Evolutionary conservation across 208 protist species (phyloP), one percentile per base, ranked within the genome.

Genomic region (Plasmodiophora brassicae): DNA sequence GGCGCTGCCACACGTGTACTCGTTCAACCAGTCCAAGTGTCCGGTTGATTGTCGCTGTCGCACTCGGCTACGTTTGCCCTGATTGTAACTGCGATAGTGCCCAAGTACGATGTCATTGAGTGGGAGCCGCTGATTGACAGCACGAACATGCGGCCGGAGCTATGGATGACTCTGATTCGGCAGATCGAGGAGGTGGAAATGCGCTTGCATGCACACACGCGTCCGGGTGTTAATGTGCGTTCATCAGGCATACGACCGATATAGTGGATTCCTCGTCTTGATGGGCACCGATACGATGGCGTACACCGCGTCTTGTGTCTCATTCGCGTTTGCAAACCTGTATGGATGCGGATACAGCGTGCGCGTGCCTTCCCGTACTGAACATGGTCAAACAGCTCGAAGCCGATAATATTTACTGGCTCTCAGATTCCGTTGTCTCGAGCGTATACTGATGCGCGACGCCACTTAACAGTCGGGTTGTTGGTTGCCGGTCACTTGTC

Each of bases 211-310:
- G 25, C 50, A 60, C 25, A 60, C 25, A 60, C 25, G 25, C 25
- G 25, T 25, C 25, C 25, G 25, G 25, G 25, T 25, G 50, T 25
- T 25, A 60, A 60, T 25, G 25, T 25, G 25, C 50, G 50, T 60
- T 25, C 25, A 60, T 25, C 45, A n/a, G 71, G 38, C 43, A 32
- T 88, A 88, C 39, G 44, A 83, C 25, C 1, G 39, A 28, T 88
- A 88, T n/a, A n/a, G 78, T 8, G 85, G 85, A 28, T 88, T 88
- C 39, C 38, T 88, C n/a, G 53, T 88, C 1, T n/a, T 88, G 1
- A 36, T 43, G 10, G 85, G 85, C n/a, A 88, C 85, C 32, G 85
- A 88, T 85, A 88, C 85, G 10, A 88, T 88, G 85, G 54, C 45
- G n/a, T 88, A 88, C 36, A 88, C 85, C 14, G 85, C 85, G 25